Conservation (phyloP, 148 eudicot genomes). For the Rhododendron ovatum region DNA sequence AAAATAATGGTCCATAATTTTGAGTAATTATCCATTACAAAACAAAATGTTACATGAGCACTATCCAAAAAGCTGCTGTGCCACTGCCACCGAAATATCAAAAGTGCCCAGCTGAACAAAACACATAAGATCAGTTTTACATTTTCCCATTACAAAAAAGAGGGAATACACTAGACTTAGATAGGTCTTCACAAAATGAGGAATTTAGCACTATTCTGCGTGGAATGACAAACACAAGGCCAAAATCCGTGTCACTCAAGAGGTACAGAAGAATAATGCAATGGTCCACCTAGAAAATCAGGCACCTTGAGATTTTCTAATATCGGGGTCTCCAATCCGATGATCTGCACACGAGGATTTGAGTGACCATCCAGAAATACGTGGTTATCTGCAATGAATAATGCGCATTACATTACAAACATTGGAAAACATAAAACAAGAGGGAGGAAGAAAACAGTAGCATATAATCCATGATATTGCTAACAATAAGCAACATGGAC, state of each 20-base stretch:
- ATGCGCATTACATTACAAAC: background rate
- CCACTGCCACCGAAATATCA: background rate
- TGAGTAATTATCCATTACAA: background rate
- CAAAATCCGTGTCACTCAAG: slow-evolving; percentile 13
- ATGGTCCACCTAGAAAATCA: slow-evolving; percentile 48
- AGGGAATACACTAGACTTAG: background rate
- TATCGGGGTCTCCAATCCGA: slow-evolving; percentile 72
- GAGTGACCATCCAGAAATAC: slow-evolving; percentile 69
- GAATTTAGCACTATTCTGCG: background rate
- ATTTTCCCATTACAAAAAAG: background rate
- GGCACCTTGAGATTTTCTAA: slow-evolving; percentile 51
- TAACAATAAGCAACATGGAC: background rate
- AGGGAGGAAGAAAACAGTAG: background rate
- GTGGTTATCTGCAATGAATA: slow-evolving; percentile 51
- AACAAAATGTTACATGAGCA: background rate
- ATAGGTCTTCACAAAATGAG: background rate
- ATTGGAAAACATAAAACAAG: background rate
- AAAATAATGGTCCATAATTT: background rate
- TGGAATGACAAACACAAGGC: background rate
- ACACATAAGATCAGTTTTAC: background rate
- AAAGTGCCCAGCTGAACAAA: background rate
- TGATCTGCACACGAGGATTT: slow-evolving; percentile 47
- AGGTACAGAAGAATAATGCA: slow-evolving; percentile 42
- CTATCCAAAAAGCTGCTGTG: background rate
- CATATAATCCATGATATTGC: background rate